Base-by-base conservation (phyloP, 768 basidiomycete genomes). In the Pulveroboletus sp. region DNA sequence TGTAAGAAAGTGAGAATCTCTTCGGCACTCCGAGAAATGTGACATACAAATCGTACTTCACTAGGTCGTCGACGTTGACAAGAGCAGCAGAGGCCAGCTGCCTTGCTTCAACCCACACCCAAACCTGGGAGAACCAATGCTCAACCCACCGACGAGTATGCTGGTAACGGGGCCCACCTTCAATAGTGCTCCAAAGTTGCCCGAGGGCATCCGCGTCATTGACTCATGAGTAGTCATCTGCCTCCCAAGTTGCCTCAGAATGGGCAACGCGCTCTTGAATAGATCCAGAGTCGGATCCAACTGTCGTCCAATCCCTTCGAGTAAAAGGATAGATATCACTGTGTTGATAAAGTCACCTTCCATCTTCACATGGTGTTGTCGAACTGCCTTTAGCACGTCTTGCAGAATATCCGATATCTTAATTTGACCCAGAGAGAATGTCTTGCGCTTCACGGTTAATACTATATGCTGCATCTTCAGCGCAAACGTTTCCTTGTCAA, bases 271-370 rank as follows among this genome's bases (percentile, higher is more conserved):
- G 70, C 89, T 92, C 63, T 94, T 93, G 77, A 99, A 97, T 50
- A 99, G 67, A 70, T 99, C 97, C 68, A 98, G 70, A 12, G 77
- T 76, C 2, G 97, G 94, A 69, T 99, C 94, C 54, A 99, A 66
- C 71, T 88, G 93, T 50, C 95, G 73, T 19, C 97, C 97, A 57
- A 99, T 97, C 2, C 97, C 97, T 69, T 99, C 97, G 45, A 99
- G 72, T 34, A 99, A 67, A 45, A 99, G 69, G 47, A 97, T 92
- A 10, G 90, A 90, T 50, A 99, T 87, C 51, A 99, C 93, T 0
- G 97, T 98, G 69, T 99, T 99, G 63, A 98, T 85, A 64, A 99
- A 99, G 67, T 98, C 97, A 13, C 87, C 93, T 71, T 99, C 95
- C 85, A 99, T 90, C 74, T 92, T 97, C 55, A 98, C 97, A 63